phyloP scores from a whole-genome alignment of 129 eudicot genomes.

The Centrapalus pauciflorus region DNA sequence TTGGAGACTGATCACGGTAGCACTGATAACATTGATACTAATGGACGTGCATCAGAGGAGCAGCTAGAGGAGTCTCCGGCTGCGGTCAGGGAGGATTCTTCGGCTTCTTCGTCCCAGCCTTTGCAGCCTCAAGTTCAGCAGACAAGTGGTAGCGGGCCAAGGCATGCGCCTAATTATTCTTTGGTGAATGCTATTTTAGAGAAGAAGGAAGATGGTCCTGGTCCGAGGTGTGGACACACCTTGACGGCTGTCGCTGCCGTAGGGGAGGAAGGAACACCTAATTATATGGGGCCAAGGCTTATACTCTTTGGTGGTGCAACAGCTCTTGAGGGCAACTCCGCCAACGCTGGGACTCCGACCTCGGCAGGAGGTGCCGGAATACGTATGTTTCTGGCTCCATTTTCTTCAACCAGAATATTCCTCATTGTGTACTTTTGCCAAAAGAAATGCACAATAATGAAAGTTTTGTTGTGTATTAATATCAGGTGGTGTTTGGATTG shows the following conservation, averaged over 20 bases:
- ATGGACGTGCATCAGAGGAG: slow-evolving; percentile 31
- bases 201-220: slow-evolving; percentile 97
- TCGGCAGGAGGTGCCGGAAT: slow-evolving; percentile 99
- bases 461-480: neutral
- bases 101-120: slow-evolving; percentile 22
- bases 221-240: slow-evolving; percentile 96
- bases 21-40: slow-evolving; percentile 20
- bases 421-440: neutral
- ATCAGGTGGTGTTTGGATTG: no score
- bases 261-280: slow-evolving; percentile 91
- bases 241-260: slow-evolving; percentile 92
- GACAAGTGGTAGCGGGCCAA: slow-evolving; percentile 53
- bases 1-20: slow-evolving; percentile 44
- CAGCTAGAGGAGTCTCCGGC: slow-evolving; percentile 23
- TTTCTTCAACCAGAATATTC: neutral
- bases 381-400: slow-evolving; percentile 48
- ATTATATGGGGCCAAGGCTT: slow-evolving; percentile 91
- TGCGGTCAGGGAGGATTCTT: slow-evolving; percentile 15
- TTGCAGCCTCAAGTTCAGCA: slow-evolving; percentile 33
- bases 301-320: slow-evolving; percentile 96
- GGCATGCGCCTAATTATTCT: slow-evolving; percentile 82
- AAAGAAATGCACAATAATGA: neutral
- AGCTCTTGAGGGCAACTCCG: slow-evolving; percentile 93
- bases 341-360: slow-evolving; percentile 76
- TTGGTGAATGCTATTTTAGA: slow-evolving; percentile 84